Base-by-base conservation (phyloP, 176 grass and related monocot genomes). In the Dactylis glomerata region DNA sequence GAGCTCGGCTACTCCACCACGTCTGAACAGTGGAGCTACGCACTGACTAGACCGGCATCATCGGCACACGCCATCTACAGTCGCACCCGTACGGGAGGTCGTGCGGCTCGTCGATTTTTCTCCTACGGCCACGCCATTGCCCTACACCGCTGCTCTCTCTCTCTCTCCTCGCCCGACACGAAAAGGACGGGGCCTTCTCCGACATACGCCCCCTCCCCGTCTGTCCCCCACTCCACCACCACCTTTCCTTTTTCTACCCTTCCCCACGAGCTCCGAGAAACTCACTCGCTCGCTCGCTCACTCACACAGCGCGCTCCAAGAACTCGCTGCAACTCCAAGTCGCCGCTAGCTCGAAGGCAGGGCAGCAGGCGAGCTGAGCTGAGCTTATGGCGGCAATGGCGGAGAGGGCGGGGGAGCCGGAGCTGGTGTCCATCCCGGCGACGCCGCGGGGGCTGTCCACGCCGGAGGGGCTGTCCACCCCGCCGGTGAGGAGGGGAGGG, bases 371-470 rank as follows among this genome's bases (percentile, higher is more conserved):
- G 56, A 47, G 12, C 15, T 68, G 34, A 68, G 62, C 62, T 6
- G 36, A 11, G 68, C 77, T 68, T 30, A 87, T 59, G 83, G 64
- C 57, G 78, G 61, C 67, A 49, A 51, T 20, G 40, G 73, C 64
- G 33, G 52, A 36, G 83, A 78, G 61, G 16, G 81, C 54, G 56
- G 81, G 51, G 36, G 96, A 98, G 77, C 57, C 96, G 70, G 96
- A 98, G 87, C 83, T 98, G 73, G 91, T 98, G 28, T 98, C 96
- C 67, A 85, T 98, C 75, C 96, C 96, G 22, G 85, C 93, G 76
- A 98, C 96, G 34, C 93, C 96, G 37, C 84, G 77, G 5, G 92
- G 91, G 5, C 58, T 88, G 17, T 92, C 91, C 30, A 93, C 92
- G 77, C 91, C 92, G 69, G 90, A 92, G 41, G 88, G 70, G 27